Percentiles rank a stretch among this genome's conserved stretches.
Conservation (phyloP, 768 basidiomycete species). For the Suillus paluster region DNA sequence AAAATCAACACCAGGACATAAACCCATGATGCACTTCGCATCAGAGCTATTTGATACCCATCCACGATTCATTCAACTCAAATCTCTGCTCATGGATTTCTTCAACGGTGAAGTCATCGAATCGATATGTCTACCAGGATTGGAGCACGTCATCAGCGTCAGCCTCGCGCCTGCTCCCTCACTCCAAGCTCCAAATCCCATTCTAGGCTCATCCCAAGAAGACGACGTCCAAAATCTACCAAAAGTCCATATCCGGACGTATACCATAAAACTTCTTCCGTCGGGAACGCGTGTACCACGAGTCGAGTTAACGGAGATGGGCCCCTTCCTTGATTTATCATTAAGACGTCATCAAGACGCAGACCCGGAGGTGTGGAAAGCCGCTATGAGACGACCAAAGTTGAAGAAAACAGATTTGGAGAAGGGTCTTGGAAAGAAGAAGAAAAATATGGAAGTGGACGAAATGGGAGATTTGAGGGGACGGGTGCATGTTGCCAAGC, state of each 20-base stretch:
- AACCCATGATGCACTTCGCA: slow-evolving; percentile 94
- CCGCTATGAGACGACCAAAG: slow-evolving; percentile 83
- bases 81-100: slow-evolving; percentile 87
- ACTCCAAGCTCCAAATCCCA: slow-evolving; percentile 45
- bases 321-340: slow-evolving; percentile 84
- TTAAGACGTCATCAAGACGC: slow-evolving; percentile 77
- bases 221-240: slow-evolving; percentile 61
- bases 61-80: slow-evolving; percentile 89
- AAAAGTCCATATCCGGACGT: slow-evolving; percentile 86
- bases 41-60: slow-evolving; percentile 95
- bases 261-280: slow-evolving; percentile 71
- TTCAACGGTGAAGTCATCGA: slow-evolving; percentile 90
- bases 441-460: slow-evolving; percentile 95
- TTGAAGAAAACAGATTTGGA: slow-evolving; percentile 87
- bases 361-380: slow-evolving; percentile 79
- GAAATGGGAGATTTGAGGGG: slow-evolving; percentile 98
- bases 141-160: slow-evolving; percentile 89
- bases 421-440: slow-evolving; percentile 87
- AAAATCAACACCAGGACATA: slow-evolving; percentile 88
- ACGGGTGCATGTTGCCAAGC: slow-evolving; percentile 84
- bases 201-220: slow-evolving; percentile 25
- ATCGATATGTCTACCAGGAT: slow-evolving; percentile 78
- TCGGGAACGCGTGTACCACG: slow-evolving; percentile 84
- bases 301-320: slow-evolving; percentile 86
- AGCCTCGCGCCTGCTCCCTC: slow-evolving; percentile 69